Evolutionary conservation across 805 yeast genomes (phyloP), one percentile per base, ranked within the genome.

Genomic region (Candida xyloterini): DNA sequence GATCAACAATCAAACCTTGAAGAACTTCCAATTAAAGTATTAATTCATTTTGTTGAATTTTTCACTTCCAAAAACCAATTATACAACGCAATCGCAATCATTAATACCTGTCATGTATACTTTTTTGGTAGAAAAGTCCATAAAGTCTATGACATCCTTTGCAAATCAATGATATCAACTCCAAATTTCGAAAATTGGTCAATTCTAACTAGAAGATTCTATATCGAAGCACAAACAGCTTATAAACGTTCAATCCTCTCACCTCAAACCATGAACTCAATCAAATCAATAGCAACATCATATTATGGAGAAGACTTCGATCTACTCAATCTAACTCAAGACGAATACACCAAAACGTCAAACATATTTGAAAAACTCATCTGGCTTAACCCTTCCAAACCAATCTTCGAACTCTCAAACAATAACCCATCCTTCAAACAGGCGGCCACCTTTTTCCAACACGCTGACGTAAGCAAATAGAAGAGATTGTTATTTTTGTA

Each of bases 61-160:
- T 54, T 55, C 27, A 27, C 40, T 5, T 11, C 21, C n/a, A 30
- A 29, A 15, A 35, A 35, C 13, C 46, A 55, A 29, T 39, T 48
- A 5, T 44, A 55, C 42, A 45, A 47, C 35, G 51, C 51, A 11
- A 37, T 55, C 24, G 60, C 55, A 7, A 43, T 45, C 14, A 41
- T 53, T n/a, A 49, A 52, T 27, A 43, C 29, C 5, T 51, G 52
- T 28, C 32, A 38, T 13, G 27, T 28, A 11, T 18, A 37, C 7
- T 44, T 36, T 15, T 28, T 32, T 5, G 14, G 35, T 13, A 18
- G 41, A n/a, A 51, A 46, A n/a, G 43, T 47, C 7, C 47, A 30
- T 35, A 53, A 43, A 28, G 34, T 30, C 1, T 49, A 51, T 29
- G 48, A 29, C 9, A 33, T 41, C 1, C 38, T 52, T n/a, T 41